Evolutionary conservation across 2,329 filamentous ascomycete species (phyloP), one percentile per base, ranked within the genome.

Genomic region (Triangularia setosa): DNA sequence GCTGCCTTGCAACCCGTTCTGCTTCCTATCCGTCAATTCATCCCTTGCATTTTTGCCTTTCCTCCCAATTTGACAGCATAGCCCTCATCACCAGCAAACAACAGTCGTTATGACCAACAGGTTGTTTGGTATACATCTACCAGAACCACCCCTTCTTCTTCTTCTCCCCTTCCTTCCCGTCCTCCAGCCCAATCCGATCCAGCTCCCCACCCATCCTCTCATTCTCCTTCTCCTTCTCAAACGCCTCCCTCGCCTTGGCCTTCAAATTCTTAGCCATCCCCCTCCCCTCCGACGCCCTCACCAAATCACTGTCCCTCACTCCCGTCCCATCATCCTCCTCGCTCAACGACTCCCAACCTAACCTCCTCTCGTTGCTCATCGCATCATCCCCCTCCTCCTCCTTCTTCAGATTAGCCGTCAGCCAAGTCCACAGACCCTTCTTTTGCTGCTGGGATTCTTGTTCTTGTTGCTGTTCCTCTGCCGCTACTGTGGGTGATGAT

Each of bases 81-180:
- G 52, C 52, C 52, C 25, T 25, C 21, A 12, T 55, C 16, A n/a
- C 52, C 23, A 27, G 25, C 25, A 25, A 25, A 55, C 24, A 3
- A 23, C 1, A 28, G 24, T 14, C 23, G 6, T 28, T 55, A 24
- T 16, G 27, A 27, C 7, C 8, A 2, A 4, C 52, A 27, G 11
- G 16, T 16, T 6, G 21, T 24, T 12, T 24, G 14, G 52, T 12
- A 28, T 4, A 27, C 16, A 2, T 27, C 52, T 55, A 77, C 78
- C 79, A 83, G 62, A 75, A 72, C 79, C 82, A 81, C 23, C 81
- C 77, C 75, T 82, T 84, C 77, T 82, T 84, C 77, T 82, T 83
- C 33, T 68, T 63, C 61, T 62, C 65, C 59, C 54, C 71, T 64
- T 70, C 70, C 23, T 72, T 8, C 14, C 14, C 21, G 30, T 79